These are phyloP conservation scores for Cydonia oblonga DNA, from an alignment of 331 rosid genomes.

Conservation along the genomic window DNA sequence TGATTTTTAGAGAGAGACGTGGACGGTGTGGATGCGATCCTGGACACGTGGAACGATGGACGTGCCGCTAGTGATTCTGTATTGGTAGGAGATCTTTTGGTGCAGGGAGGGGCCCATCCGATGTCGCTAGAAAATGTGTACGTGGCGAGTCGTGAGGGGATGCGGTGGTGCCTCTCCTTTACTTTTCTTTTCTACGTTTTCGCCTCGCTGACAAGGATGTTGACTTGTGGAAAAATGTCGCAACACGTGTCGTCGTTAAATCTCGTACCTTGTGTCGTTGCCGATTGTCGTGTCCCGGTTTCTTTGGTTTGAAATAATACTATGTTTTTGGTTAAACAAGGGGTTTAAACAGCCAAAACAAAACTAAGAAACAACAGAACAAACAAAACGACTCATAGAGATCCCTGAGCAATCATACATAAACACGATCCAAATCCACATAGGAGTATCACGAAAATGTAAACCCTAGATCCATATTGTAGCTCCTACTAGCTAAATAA, in stretches of 20 bases:
- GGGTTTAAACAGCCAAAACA: no score
- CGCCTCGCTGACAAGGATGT: background rate
- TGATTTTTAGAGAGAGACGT: slow-evolving; percentile 38
- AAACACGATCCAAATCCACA: no score
- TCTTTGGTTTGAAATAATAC: no score
- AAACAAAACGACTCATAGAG: no score
- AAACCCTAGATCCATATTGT: no score
- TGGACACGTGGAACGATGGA: slow-evolving; percentile 40
- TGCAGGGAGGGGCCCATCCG: slow-evolving; percentile 19
- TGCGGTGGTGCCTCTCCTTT: background rate
- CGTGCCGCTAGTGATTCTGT: slow-evolving; percentile 13
- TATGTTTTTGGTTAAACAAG: no score
- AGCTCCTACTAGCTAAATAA: no score
- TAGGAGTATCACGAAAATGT: no score
- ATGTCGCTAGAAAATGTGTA: slow-evolving; percentile 8
- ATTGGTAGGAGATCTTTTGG: slow-evolving; percentile 15
- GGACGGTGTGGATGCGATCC: slow-evolving; percentile 44
- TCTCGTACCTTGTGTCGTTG: slow-evolving; percentile 17
- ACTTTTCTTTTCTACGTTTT: slow-evolving; percentile 12
- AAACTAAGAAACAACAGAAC: no score
- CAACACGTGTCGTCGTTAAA: slow-evolving; percentile 29
- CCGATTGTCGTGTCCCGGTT: background rate
- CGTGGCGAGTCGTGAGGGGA: slow-evolving; percentile 37
- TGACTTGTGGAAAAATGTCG: background rate
- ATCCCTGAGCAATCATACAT: no score